Conservation (phyloP, 1,139 yeast genomes). For the Saccharomyces hybrid region DNA sequence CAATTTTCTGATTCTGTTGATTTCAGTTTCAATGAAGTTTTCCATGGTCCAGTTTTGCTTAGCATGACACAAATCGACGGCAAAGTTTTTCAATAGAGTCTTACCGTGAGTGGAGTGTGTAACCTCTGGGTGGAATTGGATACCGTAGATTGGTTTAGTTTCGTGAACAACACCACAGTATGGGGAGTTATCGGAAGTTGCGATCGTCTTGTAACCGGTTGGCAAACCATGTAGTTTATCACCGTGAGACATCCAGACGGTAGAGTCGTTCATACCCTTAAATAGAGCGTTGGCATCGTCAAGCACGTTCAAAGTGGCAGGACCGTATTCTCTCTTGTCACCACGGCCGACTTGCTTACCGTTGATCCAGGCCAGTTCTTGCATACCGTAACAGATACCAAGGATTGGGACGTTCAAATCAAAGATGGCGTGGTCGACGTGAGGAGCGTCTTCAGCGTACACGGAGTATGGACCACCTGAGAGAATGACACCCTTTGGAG, state of each 20-base stretch:
- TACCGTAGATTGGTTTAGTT: constrained; percentile 72
- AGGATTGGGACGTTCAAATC: constrained; percentile 86
- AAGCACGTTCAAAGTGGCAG: constrained; percentile 76
- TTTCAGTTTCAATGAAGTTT: constrained; percentile 26
- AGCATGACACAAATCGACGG: constrained; percentile 82
- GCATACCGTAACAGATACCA: constrained; percentile 99
- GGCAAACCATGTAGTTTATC: constrained; percentile 92
- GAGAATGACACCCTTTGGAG: constrained; percentile 90
- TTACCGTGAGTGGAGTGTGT: constrained; percentile 94
- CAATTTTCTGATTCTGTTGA: constrained; percentile 77
- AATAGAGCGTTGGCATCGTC: constrained; percentile 66
- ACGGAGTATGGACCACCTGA: constrained; percentile 99
- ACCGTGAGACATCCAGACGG: constrained; percentile 99
- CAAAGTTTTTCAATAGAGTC: constrained; percentile 79
- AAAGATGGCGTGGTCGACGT: constrained; percentile 91
- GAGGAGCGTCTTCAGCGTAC: constrained; percentile 91
- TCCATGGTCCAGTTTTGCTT: constrained; percentile 35
- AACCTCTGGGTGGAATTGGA: constrained; percentile 99
- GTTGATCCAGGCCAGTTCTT: constrained; percentile 96
- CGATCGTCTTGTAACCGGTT: constrained; percentile 79
- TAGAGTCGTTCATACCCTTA: constrained; percentile 79
- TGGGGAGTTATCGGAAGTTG: constrained; percentile 90
- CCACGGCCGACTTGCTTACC: constrained; percentile 95
- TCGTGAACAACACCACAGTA: constrained; percentile 86
- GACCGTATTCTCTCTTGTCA: constrained; percentile 97